Conservation (phyloP, 495 filamentous ascomycete species). For the Xylaria cubensis region DNA sequence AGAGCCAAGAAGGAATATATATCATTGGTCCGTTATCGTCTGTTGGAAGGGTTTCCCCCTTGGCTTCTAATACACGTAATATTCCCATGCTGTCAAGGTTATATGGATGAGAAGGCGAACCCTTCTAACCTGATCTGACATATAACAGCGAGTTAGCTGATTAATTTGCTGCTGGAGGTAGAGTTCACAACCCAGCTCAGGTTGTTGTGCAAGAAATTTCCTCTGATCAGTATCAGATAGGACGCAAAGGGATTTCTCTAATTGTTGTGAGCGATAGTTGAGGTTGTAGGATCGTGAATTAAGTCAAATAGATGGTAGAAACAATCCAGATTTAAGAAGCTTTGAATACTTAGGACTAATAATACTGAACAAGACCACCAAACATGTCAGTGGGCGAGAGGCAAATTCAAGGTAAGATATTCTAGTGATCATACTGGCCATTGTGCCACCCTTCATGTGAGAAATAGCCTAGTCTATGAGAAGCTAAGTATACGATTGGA, state of each 20-base stretch:
- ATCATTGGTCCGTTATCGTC: not conserved
- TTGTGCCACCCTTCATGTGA: not conserved
- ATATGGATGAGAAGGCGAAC: not conserved
- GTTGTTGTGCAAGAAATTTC: not conserved
- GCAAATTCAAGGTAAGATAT: no score
- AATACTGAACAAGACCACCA: not conserved
- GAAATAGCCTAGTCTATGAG: not conserved
- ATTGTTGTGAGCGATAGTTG: not conserved
- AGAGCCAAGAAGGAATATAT: conserved; percentile 32
- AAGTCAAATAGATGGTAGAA: not conserved
- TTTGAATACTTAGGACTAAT: not conserved
- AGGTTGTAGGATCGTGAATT: not conserved
- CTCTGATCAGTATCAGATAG: not conserved
- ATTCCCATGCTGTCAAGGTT: not conserved
- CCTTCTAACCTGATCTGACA: not conserved
- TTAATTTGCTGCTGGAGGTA: not conserved
- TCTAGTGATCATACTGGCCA: not conserved
- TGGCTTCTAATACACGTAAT: not conserved
- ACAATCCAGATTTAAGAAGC: not conserved
- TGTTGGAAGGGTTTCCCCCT: not conserved
- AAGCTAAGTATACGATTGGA: conserved; percentile 3
- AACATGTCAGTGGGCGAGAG: not conserved
- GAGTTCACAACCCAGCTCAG: not conserved
- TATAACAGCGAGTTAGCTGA: not conserved
- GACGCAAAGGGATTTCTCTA: no score